Conservation (phyloP, 2,329 filamentous ascomycete genomes). For the Alternaria triticimaculans region DNA sequence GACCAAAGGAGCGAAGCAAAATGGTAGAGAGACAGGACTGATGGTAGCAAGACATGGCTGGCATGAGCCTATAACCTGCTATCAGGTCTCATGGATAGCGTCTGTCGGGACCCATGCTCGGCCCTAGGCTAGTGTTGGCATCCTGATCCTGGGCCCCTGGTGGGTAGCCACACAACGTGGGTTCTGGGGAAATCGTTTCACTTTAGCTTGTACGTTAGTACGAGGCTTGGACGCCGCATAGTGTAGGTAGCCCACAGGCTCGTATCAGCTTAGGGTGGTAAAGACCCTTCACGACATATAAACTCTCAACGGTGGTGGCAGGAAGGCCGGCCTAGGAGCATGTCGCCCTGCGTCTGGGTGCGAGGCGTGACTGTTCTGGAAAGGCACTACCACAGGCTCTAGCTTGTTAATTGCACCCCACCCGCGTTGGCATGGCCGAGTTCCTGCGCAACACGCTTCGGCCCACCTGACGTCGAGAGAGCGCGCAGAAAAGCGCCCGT, state of each 20-base stretch:
- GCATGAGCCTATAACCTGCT: conserved; percentile 46
- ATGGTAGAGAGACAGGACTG: conserved; percentile 26
- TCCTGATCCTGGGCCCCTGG: conserved; percentile 36
- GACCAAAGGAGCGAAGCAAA: conserved; percentile 17
- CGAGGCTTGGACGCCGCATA: conserved; percentile 28
- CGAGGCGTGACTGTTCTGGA: conserved; percentile 29
- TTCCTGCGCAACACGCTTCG: conserved; percentile 30
- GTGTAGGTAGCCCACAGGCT: conserved; percentile 23
- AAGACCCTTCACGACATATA: conserved; percentile 13
- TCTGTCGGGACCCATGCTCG: conserved; percentile 29
- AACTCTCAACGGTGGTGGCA: conserved; percentile 29
- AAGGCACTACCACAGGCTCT: conserved; percentile 29
- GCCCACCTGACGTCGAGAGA: conserved; percentile 27
- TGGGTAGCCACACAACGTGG: conserved; percentile 46
- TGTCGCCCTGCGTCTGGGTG: conserved; percentile 24
- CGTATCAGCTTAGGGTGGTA: conserved; percentile 8
- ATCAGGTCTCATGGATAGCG: conserved; percentile 43
- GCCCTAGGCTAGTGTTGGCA: conserved; percentile 36
- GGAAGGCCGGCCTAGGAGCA: conserved; percentile 15
- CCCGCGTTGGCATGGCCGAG: conserved; percentile 22
- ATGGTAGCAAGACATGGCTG: conserved; percentile 38
- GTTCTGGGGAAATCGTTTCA: conserved; percentile 50
- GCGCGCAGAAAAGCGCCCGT: conserved; percentile 13
- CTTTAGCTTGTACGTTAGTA: conserved; percentile 31
- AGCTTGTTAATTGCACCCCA: conserved; percentile 24